Base-by-base conservation (phyloP, 225 moss, liverwort and hornwort species). In the Pleurozium schreberi region DNA sequence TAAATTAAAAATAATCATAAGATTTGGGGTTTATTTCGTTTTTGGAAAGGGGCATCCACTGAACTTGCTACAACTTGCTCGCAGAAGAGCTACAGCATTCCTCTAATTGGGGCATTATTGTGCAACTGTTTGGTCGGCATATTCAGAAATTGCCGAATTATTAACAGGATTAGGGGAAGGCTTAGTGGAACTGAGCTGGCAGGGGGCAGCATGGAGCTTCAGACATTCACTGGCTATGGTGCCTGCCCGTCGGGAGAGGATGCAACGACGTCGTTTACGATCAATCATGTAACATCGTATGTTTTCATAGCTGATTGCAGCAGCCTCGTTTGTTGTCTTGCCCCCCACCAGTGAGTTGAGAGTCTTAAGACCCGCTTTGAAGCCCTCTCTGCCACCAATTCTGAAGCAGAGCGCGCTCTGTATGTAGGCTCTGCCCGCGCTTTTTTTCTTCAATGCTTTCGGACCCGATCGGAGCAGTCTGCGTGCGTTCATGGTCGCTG, bases 101-200 rank as follows among this genome's bases (percentile, higher is more conserved):
- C 52, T 61, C 78, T 61, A 85, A 50, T 60, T 52, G 80, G 43
- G 50, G 85, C 62, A 80, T 85, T 73, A 63, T 71, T 62, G 26
- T 69, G 78, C 25, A 84, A 80, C 79, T 77, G 6, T 75, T 68
- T 60, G 80, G 71, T 40, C 18, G 53, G 71, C 63, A 85, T 71
- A 19, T 61, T 71, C 63, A 85, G 70, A 42, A 85, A 84, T 87
- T 70, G 59, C 86, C 43, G 23, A 85, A 91, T 85, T 83, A 83
- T 87, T 89, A 80, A 87, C 74, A 40, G 74, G 87, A 84, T 89
- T 87, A 89, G 71, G 58, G 84, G 85, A 62, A 68, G 36, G 89
- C 79, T 89, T 58, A 36, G 87, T 79, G 66, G 87, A 63, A 36
- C 65, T 90, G 82, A 88, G 90, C 90, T 88, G 92, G 85, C 82